Evolutionary conservation across 805 yeast species (phyloP), one percentile per base, ranked within the genome.

Genomic region (Blastobotrys muscicola): DNA sequence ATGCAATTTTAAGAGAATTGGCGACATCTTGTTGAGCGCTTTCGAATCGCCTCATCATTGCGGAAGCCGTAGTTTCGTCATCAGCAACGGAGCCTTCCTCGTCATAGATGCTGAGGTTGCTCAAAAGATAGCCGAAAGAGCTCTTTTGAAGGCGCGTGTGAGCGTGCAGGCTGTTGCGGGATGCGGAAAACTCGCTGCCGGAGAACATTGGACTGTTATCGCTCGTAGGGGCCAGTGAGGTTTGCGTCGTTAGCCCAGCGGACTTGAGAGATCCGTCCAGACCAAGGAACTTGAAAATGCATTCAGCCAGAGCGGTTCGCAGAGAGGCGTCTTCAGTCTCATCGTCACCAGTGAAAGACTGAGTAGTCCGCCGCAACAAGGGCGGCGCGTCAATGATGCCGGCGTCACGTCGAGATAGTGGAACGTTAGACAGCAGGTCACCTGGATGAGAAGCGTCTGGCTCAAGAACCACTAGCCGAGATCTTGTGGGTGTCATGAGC

Each of bases 401-500:
- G 8, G 42, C 29, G 13, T 48, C 46, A 13, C 50, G 36, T 12
- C 47, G 54, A 53, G 48, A 61, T 49, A 46, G 56, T 1, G 94
- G 92, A 1, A 81, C 95, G 43, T 82, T 83, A 0, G 95, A 82
- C 8, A 87, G 63, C 41, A 87, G 67, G 57, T 86, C 95, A 26
- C 95, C 95, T 0, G 95, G 95, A 54, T 82, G 85, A 12, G 79
- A 66, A 13, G 78, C 65, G 38, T 52, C 55, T 11, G 61, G 55
- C 37, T 55, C 52, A 38, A 56, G 36, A 26, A 49, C 45, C 10
- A 50, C 59, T 34, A 52, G 58, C 8, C 51, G 45, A 0, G 56
- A 52, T 30, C 12, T 11, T 8, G 36, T 7, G 36, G n/a, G n/a
- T 5, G 39, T n/a, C 11, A 36, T 11, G 15, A 4, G 4, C 12